phyloP scores from a whole-genome alignment of 371 early-diverging fungal genomes.

The Sporodiniella umbellata region DNA sequence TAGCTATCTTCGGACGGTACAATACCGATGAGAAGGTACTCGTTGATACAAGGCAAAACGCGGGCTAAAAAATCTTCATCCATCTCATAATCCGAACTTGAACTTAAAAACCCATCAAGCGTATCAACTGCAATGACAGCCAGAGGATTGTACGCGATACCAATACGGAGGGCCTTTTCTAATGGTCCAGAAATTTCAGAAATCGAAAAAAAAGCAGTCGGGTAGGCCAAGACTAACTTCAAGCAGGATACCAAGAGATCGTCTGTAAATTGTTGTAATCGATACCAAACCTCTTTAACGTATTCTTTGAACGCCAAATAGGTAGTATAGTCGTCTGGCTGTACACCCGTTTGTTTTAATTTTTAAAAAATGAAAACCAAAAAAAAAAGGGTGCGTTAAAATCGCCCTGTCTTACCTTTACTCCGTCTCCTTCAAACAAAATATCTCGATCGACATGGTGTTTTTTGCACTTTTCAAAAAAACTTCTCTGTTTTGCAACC shows the following conservation, averaged over 20 bases:
- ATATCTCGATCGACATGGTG: neutral
- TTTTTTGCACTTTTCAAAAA: conserved; percentile 32
- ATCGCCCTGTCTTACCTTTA: neutral
- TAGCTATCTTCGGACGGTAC: neutral
- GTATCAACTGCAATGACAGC: conserved; percentile 63
- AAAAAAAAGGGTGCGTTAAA: too few species aligned
- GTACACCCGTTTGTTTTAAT: too few species aligned
- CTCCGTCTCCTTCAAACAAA: neutral
- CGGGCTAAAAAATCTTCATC: conserved; percentile 15
- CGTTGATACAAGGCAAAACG: conserved; percentile 63
- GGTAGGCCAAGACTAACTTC: conserved; percentile 59
- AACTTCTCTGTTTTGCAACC: conserved; percentile 34
- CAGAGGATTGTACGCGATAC: conserved; percentile 65
- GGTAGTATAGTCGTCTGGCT: conserved; percentile 20
- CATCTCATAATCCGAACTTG: conserved; percentile 19
- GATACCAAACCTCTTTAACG: conserved; percentile 56
- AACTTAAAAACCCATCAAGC: conserved; percentile 54
- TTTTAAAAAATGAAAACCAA: too few species aligned
- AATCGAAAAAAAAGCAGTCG: conserved; percentile 56
- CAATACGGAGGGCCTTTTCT: conserved; percentile 61
- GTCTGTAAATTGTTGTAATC: conserved; percentile 71
- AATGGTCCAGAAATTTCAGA: conserved; percentile 52
- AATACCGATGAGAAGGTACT: conserved; percentile 62
- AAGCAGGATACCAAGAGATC: conserved; percentile 74
- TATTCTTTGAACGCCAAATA: conserved; percentile 50